These are phyloP conservation scores for Lipomyces spencermartinsiae DNA, from an alignment of 805 yeast species.

Conservation along the genomic window DNA sequence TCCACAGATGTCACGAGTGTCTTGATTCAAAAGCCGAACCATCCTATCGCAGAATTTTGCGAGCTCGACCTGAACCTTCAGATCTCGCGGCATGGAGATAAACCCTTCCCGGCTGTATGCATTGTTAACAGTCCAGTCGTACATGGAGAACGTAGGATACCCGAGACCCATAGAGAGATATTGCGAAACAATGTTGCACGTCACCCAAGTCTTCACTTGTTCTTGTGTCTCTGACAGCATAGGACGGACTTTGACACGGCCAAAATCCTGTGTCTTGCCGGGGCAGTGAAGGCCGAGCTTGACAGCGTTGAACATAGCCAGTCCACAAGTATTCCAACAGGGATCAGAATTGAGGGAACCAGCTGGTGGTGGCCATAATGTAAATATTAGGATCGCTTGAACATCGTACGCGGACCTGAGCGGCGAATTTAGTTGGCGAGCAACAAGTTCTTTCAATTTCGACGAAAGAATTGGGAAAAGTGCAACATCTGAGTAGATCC, in stretches of 20 bases:
- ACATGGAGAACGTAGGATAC: conserved; percentile 88
- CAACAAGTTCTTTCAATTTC: conserved; percentile 27
- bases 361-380: conserved; percentile 96
- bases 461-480: conserved; percentile 29
- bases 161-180: conserved; percentile 91
- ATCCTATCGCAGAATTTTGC: conserved; percentile 87
- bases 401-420: conserved; percentile 90
- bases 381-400: conserved; percentile 85
- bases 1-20: conserved; percentile 69
- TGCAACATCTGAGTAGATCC: conserved; percentile 58
- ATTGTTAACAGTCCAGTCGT: conserved; percentile 70
- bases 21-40: conserved; percentile 74
- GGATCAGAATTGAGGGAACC: conserved; percentile 95
- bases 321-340: conserved; percentile 93
- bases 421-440: conserved; percentile 36
- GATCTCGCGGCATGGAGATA: conserved; percentile 59
- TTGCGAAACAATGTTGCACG: conserved; percentile 89
- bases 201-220: conserved; percentile 90
- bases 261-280: conserved; percentile 59
- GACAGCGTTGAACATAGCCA: conserved; percentile 90
- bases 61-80: conserved; percentile 79
- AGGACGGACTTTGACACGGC: conserved; percentile 52
- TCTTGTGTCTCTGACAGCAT: conserved; percentile 58
- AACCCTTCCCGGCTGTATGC: conserved; percentile 56
- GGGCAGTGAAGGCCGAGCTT: conserved; percentile 90